These are phyloP conservation scores for Lotmaria passim DNA, from an alignment of 208 protist genomes.

Conservation along the genomic window DNA sequence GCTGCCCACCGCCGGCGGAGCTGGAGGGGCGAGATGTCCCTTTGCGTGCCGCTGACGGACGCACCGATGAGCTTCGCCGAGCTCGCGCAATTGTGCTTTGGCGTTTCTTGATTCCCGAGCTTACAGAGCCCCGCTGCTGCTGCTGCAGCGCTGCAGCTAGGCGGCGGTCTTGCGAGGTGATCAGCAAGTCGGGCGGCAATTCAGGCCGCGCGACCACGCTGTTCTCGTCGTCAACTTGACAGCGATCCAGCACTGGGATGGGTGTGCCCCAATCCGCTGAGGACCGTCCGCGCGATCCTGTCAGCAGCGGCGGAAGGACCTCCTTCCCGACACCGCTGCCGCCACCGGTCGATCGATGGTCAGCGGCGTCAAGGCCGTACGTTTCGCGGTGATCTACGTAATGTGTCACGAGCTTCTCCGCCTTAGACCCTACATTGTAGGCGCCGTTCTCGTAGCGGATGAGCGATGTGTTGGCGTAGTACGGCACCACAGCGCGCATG, in stretches of 20 bases:
- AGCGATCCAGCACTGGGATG: constrained; percentile 27
- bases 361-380: constrained; percentile 66
- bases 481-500: constrained; percentile 78
- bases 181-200: constrained; percentile 25
- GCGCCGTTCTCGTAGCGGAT: constrained; percentile 79
- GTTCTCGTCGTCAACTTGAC: constrained; percentile 10
- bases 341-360: constrained; percentile 2
- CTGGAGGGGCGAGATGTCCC: constrained; percentile 8
- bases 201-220: constrained; percentile 13
- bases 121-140: constrained; percentile 21
- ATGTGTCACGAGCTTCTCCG: constrained; percentile 54
- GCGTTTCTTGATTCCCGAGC: constrained; percentile 15
- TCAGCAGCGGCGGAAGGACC: constrained; percentile 9
- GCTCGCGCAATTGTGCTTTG: constrained; percentile 18
- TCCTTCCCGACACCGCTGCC: constrained; percentile 12
- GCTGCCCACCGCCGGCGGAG: constrained; percentile 1
- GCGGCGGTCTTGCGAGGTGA: constrained; percentile 25
- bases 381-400: constrained; percentile 70
- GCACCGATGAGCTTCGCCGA: constrained; percentile 18
- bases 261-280: constrained; percentile 23
- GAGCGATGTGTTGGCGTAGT: constrained; percentile 54
- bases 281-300: constrained; percentile 2
- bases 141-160: constrained; percentile 13
- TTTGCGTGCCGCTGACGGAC: constrained; percentile 7
- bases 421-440: constrained; percentile 80